Percentiles rank a stretch among this genome's conserved stretches.
Evolutionary conservation across 306 rosid species (phyloP).

Genomic region (Trifolium subterraneum): DNA sequence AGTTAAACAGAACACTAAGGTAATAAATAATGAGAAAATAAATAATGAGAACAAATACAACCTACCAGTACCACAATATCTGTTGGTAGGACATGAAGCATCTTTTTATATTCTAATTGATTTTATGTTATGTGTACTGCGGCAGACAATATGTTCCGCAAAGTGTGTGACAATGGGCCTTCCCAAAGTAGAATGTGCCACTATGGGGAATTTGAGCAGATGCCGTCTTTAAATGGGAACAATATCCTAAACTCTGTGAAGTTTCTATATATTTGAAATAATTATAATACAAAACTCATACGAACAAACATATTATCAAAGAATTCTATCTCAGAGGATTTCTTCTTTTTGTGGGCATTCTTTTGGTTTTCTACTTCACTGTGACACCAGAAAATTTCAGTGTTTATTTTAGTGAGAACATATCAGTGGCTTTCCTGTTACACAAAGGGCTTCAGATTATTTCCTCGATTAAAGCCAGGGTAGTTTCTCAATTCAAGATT

Average conservation of each 20-base stretch:
- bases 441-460: background rate
- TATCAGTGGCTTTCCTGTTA: background rate
- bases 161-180: slow-evolving; percentile 3
- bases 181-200: background rate
- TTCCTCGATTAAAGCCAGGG: slow-evolving; percentile 2
- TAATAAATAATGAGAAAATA: slow-evolving; percentile 23
- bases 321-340: slow-evolving; percentile 2
- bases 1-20: slow-evolving; percentile 19
- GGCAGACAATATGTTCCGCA: background rate
- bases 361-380: background rate
- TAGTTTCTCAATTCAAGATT: background rate
- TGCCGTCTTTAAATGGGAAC: background rate
- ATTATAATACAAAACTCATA: background rate
- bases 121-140: slow-evolving; percentile 7
- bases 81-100: slow-evolving; percentile 6
- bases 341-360: background rate
- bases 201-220: background rate
- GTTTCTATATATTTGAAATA: slow-evolving; percentile 29
- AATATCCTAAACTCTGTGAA: background rate
- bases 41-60: slow-evolving; percentile 10
- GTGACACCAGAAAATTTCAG: background rate
- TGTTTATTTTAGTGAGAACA: background rate
- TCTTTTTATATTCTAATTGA: slow-evolving; percentile 1
- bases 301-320: background rate
- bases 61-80: slow-evolving; percentile 10